Base-by-base conservation (phyloP, 2,329 filamentous ascomycete genomes). In the Mycosphaerella sp. region DNA sequence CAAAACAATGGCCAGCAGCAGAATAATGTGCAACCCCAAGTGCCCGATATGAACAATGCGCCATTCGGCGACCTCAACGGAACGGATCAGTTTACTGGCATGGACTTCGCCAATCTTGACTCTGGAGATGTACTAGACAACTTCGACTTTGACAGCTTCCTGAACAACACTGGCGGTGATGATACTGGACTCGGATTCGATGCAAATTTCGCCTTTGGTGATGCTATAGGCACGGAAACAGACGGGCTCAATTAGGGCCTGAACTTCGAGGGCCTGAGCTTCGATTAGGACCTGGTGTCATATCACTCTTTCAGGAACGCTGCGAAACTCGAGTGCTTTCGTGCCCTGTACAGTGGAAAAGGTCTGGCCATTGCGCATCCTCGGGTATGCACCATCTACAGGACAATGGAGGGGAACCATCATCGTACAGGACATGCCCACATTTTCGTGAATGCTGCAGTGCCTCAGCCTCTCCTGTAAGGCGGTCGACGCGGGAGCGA, bases 61-160 rank as follows among this genome's bases (percentile, higher is more conserved):
- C 69, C 69, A 5, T 74, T 74, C 56, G 72, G 71, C 45, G 67
- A 64, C 44, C 60, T 73, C 32, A 62, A 59, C 34, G 55, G 54
- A 44, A 59, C 62, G 50, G 68, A 71, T 47, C 56, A 71, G 66
- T 64, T 68, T 49, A 50, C 52, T 49, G 66, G 69, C 49, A 68
- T 73, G 49, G 68, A 70, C 49, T 70, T 74, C 54, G 65, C 63
- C 42, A 55, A 59, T 60, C 66, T 73, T 75, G 74, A 74, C 72
- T 67, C 78, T 72, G 51, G 77, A 78, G 74, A 89, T 81, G 77
- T 87, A 76, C 73, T 81, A 73, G 61, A 82, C 72, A 70, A 77
- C 77, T 84, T 85, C 64, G 80, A 85, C 66, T 85, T 85, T 64
- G 81, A 84, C 63, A 80, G 77, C 13, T 85, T 84, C 71, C 71